Percentiles rank a stretch among this genome's conserved stretches.
These are phyloP conservation scores for Dipteronia dyeriana DNA, from an alignment of 345 rosid species.

Conservation along the genomic window DNA sequence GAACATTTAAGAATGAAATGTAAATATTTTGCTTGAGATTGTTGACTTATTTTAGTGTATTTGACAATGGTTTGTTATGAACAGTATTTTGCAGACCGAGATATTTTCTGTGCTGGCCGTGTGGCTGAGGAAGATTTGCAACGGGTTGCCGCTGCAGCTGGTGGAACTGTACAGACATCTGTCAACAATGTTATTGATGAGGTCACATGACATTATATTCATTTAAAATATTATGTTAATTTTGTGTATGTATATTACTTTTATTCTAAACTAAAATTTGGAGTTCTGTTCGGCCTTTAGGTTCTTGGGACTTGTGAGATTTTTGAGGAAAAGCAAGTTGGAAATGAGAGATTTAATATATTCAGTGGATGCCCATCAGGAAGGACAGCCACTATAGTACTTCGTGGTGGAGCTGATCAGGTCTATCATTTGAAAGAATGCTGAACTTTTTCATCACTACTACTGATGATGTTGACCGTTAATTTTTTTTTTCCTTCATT, in stretches of 20 bases:
- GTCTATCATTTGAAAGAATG: constrained; percentile 38
- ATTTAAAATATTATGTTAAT: not conserved
- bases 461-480: not conserved
- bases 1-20: not conserved
- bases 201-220: constrained; percentile 36
- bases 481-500: not conserved
- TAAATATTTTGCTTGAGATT: not conserved
- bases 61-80: constrained; percentile 20
- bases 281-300: constrained; percentile 42
- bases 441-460: not conserved
- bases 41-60: not conserved
- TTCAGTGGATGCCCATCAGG: constrained; percentile 99
- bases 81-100: constrained; percentile 99
- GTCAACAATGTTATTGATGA: constrained; percentile 90
- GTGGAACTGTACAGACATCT: constrained; percentile 96
- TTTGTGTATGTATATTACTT: not conserved
- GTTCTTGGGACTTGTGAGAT: constrained; percentile 95
- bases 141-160: constrained; percentile 95
- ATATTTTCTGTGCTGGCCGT: constrained; percentile 99
- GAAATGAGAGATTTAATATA: constrained; percentile 96
- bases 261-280: constrained; percentile 7
- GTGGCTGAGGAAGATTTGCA: constrained; percentile 93
- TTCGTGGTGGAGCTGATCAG: constrained; percentile 99
- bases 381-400: constrained; percentile 91
- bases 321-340: constrained; percentile 98